Conservation (phyloP, 1,284 basidiomycete genomes). For the Papiliotrema flavescens region DNA sequence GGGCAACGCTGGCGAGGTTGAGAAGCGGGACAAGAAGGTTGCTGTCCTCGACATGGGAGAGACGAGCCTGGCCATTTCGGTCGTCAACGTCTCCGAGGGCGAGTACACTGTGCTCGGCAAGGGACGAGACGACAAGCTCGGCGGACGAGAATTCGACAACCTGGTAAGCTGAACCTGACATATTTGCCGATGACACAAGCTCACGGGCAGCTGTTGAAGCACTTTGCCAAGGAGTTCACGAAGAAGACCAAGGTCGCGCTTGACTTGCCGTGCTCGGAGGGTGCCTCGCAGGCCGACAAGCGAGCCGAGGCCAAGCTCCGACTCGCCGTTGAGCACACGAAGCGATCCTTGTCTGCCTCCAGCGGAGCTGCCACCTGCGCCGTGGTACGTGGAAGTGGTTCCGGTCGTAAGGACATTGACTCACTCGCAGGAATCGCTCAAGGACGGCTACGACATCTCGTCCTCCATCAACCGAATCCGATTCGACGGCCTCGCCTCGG, state of each 20-base stretch:
- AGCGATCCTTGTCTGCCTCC: slow-evolving; percentile 85
- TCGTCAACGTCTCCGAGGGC: slow-evolving; percentile 55
- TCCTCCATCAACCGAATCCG: slow-evolving; percentile 89
- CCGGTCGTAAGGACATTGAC: neutral
- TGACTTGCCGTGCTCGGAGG: slow-evolving; percentile 57
- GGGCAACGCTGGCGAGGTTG: slow-evolving; percentile 49
- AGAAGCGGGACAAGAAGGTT: slow-evolving; percentile 55
- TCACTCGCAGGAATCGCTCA: slow-evolving; percentile 66
- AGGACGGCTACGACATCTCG: slow-evolving; percentile 90
- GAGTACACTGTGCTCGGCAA: slow-evolving; percentile 55
- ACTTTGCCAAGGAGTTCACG: slow-evolving; percentile 94
- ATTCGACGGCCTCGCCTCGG: slow-evolving; percentile 79
- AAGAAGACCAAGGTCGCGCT: slow-evolving; percentile 89
- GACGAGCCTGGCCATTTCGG: slow-evolving; percentile 54
- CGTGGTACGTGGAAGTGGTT: slow-evolving; percentile 50
- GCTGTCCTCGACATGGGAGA: slow-evolving; percentile 59
- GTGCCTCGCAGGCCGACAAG: slow-evolving; percentile 59
- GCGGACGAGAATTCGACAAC: slow-evolving; percentile 54
- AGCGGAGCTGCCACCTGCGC: slow-evolving; percentile 81
- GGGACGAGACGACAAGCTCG: slow-evolving; percentile 53
- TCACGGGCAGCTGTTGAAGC: slow-evolving; percentile 66
- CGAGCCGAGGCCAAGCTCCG: slow-evolving; percentile 91
- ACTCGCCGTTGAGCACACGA: slow-evolving; percentile 91
- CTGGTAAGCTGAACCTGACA: slow-evolving; percentile 47
- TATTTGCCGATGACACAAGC: too few relatives aligned